Base-by-base conservation (phyloP, 768 basidiomycete species). In the Dendrothele bispora region DNA sequence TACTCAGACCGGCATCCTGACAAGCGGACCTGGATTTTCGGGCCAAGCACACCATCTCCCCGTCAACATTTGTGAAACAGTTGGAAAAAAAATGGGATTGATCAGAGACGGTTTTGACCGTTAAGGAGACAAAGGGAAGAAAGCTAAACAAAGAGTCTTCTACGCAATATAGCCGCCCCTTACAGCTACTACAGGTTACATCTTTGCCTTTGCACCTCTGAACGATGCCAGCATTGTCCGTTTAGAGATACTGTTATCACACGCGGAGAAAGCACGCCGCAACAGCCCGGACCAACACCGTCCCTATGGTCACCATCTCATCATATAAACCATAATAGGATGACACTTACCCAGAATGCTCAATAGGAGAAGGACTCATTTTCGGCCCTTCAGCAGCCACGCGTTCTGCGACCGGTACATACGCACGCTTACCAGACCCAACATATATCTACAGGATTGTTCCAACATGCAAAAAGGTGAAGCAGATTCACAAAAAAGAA, bases 341-440 rank as follows among this genome's bases (percentile, higher is more conserved):
- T 17, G 14, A 14, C 25, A 71, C 87, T 70, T 67, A 90, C 88
- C 88, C 88, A 41, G 88, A 89, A 64, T 91, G 89, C 46, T 70
- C 65, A 34, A 90, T 75, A 11, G 66, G 61, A 12, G 82, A 83
- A 10, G 88, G 87, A 20, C 78, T 82, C 56, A 80, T 74, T 61
- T 70, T 76, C 22, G 60, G 58, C 4, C 80, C 84, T 47, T 79
- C 74, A 20, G 83, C 79, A 10, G 71, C 65, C 11, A 64, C 66
- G 28, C 92, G 81, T 41, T 82, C 67, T 1, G 79, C 78, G 14
- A 91, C 64, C 17, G 80, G 73, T 28, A 88, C 79, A 64, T 88
- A 95, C 46, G 87, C 82, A 35, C 93, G 82, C 63, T 84, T 84
- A 14, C 75, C 68, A 5, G 80, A 68, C 4, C 93, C 93, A 14